Base-by-base conservation (phyloP, 306 rosid species). In the Hylodesmum podocarpum region DNA sequence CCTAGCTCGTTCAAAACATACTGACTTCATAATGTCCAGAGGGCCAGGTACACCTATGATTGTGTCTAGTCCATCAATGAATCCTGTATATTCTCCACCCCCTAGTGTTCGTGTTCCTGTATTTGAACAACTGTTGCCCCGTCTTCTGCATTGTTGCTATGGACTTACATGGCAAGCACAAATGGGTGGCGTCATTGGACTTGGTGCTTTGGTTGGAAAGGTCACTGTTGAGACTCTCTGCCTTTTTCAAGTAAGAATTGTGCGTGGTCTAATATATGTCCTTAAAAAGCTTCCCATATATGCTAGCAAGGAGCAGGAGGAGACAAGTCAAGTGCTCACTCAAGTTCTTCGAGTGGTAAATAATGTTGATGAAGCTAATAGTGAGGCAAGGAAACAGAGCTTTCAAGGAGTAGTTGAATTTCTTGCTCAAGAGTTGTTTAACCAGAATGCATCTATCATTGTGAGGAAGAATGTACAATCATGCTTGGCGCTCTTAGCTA, bases 311-410 rank as follows among this genome's bases (percentile, higher is more conserved):
- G 99, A 92, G 90, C 99, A 96, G 79, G 99, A 96, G 78, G 99
- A 96, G 93, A 92, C 99, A 29, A 91, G 99, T 66, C 98, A 96
- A 86, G 98, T 96, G 81, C 98, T 96, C 50, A 92, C 97, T 8
- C 99, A 96, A 86, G 98, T 96, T 85, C 97, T 96, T 84, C 96
- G 99, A 47, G 99, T 92, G 24, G 99, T 96, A 79, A 96, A 96
- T 86, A 92, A 92, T 86, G 99, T 90, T 53, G 98, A 96, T 76
- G 99, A 92, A 87, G 97, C 98, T 81, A 96, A 93, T 70, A 96
- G 99, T 70, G 99, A 96, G 55, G 87, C 98, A 8, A 93, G 97
- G 59, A 88, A 82, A 79, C 96, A 89, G 79, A 96, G 97, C 83
- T 96, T 96, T 86, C 88, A 87, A 80, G 99, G 93, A 68, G 98